Evolutionary conservation across 2,329 filamentous ascomycete genomes (phyloP).

Genomic region (Rhynchosporium secalis): DNA sequence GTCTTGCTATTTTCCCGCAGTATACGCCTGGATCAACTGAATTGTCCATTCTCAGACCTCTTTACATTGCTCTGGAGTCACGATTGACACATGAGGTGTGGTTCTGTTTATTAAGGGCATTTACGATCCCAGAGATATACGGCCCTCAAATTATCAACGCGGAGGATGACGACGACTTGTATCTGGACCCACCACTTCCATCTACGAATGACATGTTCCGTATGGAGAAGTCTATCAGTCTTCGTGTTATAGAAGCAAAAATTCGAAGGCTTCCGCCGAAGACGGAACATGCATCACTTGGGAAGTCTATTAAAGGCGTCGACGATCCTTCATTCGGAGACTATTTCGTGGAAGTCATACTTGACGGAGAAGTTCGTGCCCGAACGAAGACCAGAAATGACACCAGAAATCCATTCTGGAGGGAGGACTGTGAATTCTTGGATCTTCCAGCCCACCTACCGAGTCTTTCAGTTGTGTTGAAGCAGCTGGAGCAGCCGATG

Average conservation of each 20-base stretch:
- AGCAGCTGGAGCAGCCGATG: constrained; percentile 54
- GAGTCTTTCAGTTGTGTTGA: constrained; percentile 69
- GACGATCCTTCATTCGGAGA: constrained; percentile 59
- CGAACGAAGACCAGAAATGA: constrained; percentile 71
- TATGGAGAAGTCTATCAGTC: constrained; percentile 59
- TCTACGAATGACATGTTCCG: constrained; percentile 54
- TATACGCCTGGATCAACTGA: constrained; percentile 76
- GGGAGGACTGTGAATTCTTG: constrained; percentile 75
- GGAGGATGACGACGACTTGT: constrained; percentile 25
- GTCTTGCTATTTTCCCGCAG: constrained; percentile 92
- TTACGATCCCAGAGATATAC: constrained; percentile 89
- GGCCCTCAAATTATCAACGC: constrained; percentile 41
- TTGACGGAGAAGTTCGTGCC: constrained; percentile 77
- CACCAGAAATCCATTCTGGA: constrained; percentile 74
- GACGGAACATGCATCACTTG: constrained; percentile 37
- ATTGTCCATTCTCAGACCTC: constrained; percentile 77
- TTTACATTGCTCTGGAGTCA: constrained; percentile 85
- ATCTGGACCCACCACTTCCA: constrained; percentile 13
- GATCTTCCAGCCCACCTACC: constrained; percentile 71
- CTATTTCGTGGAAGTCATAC: constrained; percentile 75
- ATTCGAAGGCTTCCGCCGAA: constrained; percentile 40
- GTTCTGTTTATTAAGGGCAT: constrained; percentile 89
- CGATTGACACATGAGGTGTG: constrained; percentile 94
- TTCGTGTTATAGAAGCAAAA: constrained; percentile 64
- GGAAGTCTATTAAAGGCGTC: constrained; percentile 38